Percentiles rank a stretch among this genome's conserved stretches.
phyloP scores from a whole-genome alignment of 208 protist species.

The Leishmania major region DNA sequence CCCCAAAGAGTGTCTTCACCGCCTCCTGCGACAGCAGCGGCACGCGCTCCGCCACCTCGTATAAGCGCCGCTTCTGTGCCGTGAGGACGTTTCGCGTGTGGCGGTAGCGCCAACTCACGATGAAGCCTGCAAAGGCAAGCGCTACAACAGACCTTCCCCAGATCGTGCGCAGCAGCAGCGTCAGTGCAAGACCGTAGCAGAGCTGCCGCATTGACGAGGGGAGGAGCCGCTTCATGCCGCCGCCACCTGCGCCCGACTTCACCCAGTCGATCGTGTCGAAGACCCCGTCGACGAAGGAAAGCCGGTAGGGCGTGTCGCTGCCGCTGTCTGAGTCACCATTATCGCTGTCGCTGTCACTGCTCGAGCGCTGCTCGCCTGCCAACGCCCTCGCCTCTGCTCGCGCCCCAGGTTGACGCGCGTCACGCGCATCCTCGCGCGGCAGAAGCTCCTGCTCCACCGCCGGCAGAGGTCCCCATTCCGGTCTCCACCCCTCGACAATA shows the following conservation, averaged over 20 bases:
- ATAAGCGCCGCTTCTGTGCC: constrained; percentile 41
- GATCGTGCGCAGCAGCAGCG: constrained; percentile 32
- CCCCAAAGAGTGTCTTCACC: constrained; percentile 49
- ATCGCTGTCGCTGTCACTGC: neutral
- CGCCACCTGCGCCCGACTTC: constrained; percentile 6
- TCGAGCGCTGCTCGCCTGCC: neutral
- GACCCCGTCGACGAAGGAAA: constrained; percentile 29
- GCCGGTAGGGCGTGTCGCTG: neutral
- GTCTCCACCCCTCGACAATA: neutral
- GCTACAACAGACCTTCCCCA: constrained; percentile 22
- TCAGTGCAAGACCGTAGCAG: constrained; percentile 16
- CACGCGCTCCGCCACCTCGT: constrained; percentile 52
- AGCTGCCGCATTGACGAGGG: constrained; percentile 8
- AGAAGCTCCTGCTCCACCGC: neutral
- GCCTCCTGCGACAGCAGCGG: constrained; percentile 36
- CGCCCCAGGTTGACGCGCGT: neutral
- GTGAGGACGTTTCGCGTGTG: constrained; percentile 39
- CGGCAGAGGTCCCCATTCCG: constrained; percentile 12
- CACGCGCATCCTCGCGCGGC: neutral
- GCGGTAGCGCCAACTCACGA: constrained; percentile 33
- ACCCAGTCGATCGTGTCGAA: constrained; percentile 29
- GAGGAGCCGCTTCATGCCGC: neutral
- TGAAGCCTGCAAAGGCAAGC: constrained; percentile 13
- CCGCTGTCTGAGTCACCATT: neutral
- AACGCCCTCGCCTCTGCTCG: neutral